A percentile compares a stretch with the other conserved stretches of the same genome.
These are phyloP conservation scores for Trifolium subterraneum DNA, from an alignment of 306 rosid species.

Conservation along the genomic window DNA sequence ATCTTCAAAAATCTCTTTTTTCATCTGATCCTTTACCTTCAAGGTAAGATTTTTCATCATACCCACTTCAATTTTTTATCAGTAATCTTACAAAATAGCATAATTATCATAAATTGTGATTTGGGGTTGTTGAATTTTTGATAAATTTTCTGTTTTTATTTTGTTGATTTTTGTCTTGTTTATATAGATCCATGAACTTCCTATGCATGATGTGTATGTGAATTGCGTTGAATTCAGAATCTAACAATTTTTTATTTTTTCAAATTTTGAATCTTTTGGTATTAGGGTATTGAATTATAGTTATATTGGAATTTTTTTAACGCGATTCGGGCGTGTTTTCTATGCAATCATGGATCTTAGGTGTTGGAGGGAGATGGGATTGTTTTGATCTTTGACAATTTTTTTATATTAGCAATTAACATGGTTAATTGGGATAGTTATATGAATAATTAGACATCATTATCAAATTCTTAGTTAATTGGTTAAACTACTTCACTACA, in stretches of 20 bases:
- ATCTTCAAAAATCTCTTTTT: neutral
- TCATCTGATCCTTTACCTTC: neutral
- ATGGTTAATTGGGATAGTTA: neutral
- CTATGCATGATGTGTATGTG: neutral
- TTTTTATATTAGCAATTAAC: neutral
- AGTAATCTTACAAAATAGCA: neutral
- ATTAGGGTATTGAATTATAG: neutral
- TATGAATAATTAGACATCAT: neutral
- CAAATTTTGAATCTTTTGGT: neutral
- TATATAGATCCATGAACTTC: constrained; percentile 15
- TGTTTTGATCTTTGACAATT: constrained; percentile 3
- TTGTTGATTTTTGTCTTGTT: constrained; percentile 11
- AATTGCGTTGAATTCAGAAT: constrained; percentile 13
- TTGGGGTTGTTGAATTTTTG: constrained; percentile 31
- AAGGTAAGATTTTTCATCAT: constrained; percentile 35
- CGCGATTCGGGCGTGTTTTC: neutral
- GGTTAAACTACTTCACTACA: neutral
- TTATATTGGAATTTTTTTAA: constrained; percentile 14
- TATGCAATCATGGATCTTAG: constrained; percentile 40
- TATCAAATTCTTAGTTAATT: neutral
- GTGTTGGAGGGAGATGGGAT: constrained; percentile 15
- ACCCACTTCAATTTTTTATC: constrained; percentile 29
- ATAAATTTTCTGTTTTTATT: neutral
- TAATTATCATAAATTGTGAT: constrained; percentile 6
- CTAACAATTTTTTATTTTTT: neutral